Base-by-base conservation (phyloP, 768 basidiomycete species). In the Hemileccinum impolitum region DNA sequence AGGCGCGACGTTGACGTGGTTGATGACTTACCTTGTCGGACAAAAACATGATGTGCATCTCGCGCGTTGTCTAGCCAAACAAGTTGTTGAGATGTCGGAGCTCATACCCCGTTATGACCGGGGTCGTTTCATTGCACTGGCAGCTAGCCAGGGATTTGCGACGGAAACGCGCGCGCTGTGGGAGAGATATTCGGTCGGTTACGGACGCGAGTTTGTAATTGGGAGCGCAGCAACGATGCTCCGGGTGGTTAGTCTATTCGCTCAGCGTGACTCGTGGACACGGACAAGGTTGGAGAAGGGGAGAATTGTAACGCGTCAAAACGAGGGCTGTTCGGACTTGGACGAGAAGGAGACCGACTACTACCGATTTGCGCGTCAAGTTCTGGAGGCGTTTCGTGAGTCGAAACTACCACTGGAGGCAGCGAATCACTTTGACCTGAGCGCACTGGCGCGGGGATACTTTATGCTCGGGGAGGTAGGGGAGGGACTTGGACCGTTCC, bases 381-480 rank as follows among this genome's bases (percentile, higher is more conserved):
- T 87, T 50, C 52, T 84, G 26, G 53, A 54, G 14, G 68, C 69
- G 36, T 87, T 73, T 64, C 66, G 58, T 26, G 43, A 62, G 31
- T 59, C 62, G 40, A 76, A 81, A 59, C 61, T 70, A 26, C 80
- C 85, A 8, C 56, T 85, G 42, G 52, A 64, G 17, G 43, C 66
- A 18, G 79, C 81, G 3, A 57, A 66, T 34, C 84, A 82, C 64
- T 67, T 59, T 42, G 68, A 71, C 43, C 59, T 89, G 51, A 87
- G 78, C 40, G 75, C 84, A 9, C 70, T 85, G 31, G 84, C 84
- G 2, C 76, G 84, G 49, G 81, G 77, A 18, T 76, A 77, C 62
- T 80, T 85, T 56, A 72, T 85, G 49, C 65, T 82, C 21, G 82
- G 79, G 18, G 62, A 74, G 39, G 61, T 74, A 53, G 41, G 56